Base-by-base conservation (phyloP, 441 rosid genomes). In the Populus tomentosa region DNA sequence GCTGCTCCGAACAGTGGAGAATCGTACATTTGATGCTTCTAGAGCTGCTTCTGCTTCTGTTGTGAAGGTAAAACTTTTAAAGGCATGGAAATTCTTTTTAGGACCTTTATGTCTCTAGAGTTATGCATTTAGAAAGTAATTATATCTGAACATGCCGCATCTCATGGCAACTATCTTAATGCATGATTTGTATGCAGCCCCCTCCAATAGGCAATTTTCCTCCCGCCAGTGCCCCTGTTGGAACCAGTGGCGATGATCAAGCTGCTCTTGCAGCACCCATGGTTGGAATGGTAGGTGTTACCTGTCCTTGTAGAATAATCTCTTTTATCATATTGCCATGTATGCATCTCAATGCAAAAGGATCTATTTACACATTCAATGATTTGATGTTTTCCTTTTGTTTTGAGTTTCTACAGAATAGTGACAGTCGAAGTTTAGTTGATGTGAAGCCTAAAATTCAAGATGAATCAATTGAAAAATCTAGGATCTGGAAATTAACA, bases 401-500 rank as follows among this genome's bases (percentile, higher is more conserved):
- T 73, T 81, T 73, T 81, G 75, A 73, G 70, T 33, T 74, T 80
- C 74, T 82, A 79, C 81, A 92, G 96, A 92, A 78, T 79, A 85
- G 75, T 69, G 97, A 90, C 64, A 80, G 76, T 73, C 89, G 87
- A 78, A 83, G 74, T 78, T 82, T 92, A 84, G 86, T 77, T 26
- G 95, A 90, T 69, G 88, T 86, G 68, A 91, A 94, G 84, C 93
- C 95, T 53, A 89, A 91, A 86, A 84, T 88, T 82, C 85, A 82
- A 35, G 93, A 94, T 42, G 95, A 91, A 80, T 79, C 90, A 3
- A 28, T 75, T n/a, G 97, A 91, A 76, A 89, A 88, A 75, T 84
- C 96, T 75, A 87, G 92, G 83, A 87, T 81, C 69, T 90, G 97
- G 98, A 94, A 92, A 82, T 81, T 88, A 71, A 90, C 90, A 70